Conservation (phyloP, 2,329 filamentous ascomycete species). For the Aspergillus nomiae region DNA sequence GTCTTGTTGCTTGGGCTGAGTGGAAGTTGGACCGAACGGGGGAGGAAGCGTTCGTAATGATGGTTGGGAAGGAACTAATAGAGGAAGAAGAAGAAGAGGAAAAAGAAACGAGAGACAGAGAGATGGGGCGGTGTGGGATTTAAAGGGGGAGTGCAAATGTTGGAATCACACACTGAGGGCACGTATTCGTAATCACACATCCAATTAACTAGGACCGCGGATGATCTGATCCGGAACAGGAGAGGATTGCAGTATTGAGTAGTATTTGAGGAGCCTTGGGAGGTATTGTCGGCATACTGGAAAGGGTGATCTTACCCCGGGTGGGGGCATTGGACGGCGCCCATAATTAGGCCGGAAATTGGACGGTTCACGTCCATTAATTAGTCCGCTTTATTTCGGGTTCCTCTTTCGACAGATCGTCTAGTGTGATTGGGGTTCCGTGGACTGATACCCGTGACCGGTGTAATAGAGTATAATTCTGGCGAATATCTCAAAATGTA, state of each 20-base stretch:
- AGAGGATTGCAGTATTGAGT: slow-evolving; percentile 2
- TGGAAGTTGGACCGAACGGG: not conserved
- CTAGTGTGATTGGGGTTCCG: too few species aligned
- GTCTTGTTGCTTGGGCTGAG: slow-evolving; percentile 12
- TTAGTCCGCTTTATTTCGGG: too few species aligned
- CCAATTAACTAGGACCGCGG: not conserved
- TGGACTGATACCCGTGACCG: too few species aligned
- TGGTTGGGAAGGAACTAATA: not conserved
- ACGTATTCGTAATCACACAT: not conserved
- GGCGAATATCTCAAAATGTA: too few species aligned
- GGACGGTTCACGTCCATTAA: too few species aligned
- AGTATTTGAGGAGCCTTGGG: not conserved
- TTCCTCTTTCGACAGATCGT: too few species aligned
- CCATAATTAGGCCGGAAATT: not conserved
- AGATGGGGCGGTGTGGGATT: slow-evolving; percentile 1
- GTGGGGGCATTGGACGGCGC: not conserved
- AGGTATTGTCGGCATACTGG: not conserved
- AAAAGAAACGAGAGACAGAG: not conserved
- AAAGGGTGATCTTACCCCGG: slow-evolving; percentile 10
- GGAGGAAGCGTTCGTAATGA: not conserved
- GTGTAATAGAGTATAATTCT: too few species aligned
- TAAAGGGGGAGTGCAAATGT: not conserved
- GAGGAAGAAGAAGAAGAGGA: not conserved
- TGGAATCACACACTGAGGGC: not conserved
- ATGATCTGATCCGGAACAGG: slow-evolving; percentile 5